Percentiles rank a stretch among this genome's conserved stretches.
Conservation (phyloP, 495 filamentous ascomycete genomes). For the Talaromyces adpressus region DNA sequence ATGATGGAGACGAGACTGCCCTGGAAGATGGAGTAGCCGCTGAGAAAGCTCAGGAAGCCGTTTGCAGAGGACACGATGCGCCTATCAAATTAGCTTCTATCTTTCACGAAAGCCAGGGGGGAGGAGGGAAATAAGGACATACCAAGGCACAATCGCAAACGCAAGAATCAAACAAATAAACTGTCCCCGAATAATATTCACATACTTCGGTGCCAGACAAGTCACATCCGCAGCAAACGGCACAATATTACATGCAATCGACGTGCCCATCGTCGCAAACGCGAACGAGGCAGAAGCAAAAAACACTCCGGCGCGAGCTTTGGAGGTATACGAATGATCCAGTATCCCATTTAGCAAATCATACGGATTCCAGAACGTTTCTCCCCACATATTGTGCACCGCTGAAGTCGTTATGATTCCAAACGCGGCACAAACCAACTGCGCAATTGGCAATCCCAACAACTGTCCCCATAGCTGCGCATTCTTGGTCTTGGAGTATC, state of each 20-base stretch:
- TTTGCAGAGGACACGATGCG: conserved; percentile 19
- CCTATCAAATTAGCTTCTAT: not conserved
- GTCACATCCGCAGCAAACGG: conserved; percentile 48
- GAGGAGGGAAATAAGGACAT: not conserved
- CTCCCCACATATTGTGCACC: conserved; percentile 10
- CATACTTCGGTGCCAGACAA: conserved; percentile 43
- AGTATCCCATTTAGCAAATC: conserved; percentile 19
- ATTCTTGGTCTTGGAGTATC: conserved; percentile 19
- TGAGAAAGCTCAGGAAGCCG: conserved; percentile 43
- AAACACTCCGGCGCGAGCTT: conserved; percentile 34
- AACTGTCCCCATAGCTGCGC: not conserved
- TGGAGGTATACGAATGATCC: conserved; percentile 19
- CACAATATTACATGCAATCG: conserved; percentile 49
- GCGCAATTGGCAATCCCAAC: not conserved
- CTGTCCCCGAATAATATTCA: conserved; percentile 50
- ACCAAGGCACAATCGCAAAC: conserved; percentile 43
- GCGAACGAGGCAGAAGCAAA: conserved; percentile 24
- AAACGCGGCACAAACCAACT: conserved; percentile 12
- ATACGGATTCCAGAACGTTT: conserved; percentile 18
- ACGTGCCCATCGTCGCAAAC: conserved; percentile 31
- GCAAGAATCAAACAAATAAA: conserved; percentile 42
- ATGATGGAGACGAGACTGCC: conserved; percentile 30
- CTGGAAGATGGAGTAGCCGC: conserved; percentile 39
- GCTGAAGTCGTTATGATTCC: conserved; percentile 15
- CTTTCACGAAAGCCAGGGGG: too few species aligned